Evolutionary conservation across 331 rosid genomes (phyloP).

Genomic region (Malus hybrid): DNA sequence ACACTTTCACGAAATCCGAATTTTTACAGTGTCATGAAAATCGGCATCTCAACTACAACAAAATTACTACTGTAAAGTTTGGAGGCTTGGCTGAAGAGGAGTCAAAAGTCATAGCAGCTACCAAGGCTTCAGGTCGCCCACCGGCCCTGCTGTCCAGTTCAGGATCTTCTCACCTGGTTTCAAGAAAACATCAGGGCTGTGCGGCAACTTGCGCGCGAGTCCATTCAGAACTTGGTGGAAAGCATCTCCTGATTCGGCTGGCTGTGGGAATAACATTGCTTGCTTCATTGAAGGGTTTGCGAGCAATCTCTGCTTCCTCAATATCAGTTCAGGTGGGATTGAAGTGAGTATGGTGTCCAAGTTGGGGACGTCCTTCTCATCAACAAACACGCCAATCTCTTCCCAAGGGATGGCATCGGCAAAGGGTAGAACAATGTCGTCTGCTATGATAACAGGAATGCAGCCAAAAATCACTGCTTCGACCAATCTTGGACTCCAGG

Average conservation of each 20-base stretch:
- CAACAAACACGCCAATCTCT: constrained; percentile 81
- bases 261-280: constrained; percentile 92
- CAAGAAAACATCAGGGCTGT: constrained; percentile 47
- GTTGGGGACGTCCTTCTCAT: constrained; percentile 73
- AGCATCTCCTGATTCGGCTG: constrained; percentile 82
- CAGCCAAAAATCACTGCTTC: constrained; percentile 95
- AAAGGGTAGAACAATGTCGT: constrained; percentile 88
- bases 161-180: constrained; percentile 54
- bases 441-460: constrained; percentile 95
- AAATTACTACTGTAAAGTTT: not conserved
- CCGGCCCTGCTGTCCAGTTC: constrained; percentile 94
- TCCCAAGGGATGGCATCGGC: constrained; percentile 99
- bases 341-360: constrained; percentile 84
- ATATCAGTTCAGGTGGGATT: constrained; percentile 64
- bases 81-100: not conserved
- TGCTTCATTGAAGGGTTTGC: constrained; percentile 99
- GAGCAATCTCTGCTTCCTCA: constrained; percentile 85
- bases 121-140: constrained; percentile 92
- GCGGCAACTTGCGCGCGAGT: constrained; percentile 89
- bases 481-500: constrained; percentile 96
- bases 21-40: constrained; percentile 1
- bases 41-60: constrained; percentile 5
- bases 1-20: not conserved
- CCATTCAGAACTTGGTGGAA: constrained; percentile 94
- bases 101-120: constrained; percentile 16